Base-by-base conservation (phyloP, 768 basidiomycete genomes). In the Tremella yokohamensis region DNA sequence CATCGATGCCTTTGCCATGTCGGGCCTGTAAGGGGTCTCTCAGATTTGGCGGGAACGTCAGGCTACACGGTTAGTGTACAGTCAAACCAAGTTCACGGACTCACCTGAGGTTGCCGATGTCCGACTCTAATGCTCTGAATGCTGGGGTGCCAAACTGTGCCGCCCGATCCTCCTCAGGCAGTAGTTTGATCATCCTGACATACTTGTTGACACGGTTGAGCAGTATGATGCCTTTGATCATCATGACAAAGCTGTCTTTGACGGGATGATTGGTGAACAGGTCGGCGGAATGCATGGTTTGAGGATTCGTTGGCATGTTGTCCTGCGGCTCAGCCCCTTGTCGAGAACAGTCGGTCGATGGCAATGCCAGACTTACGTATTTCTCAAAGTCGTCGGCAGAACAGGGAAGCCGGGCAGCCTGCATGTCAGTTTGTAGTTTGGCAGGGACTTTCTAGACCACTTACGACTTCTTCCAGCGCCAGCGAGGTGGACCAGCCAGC, bases 401-500 rank as follows among this genome's bases (percentile, higher is more conserved):
- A 22, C 49, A 50, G 18, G 67, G 67, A 40, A 69, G 38, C 25
- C 40, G 49, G 1, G 57, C 34, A 3, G 54, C 51, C 67, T 69
- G 39, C 8, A 15, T 15, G 24, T 48, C 29, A 58, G 61, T 20
- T 37, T 29, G 1, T 39, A 11, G 1, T 18, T 13, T 16, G 38
- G 3, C n/a, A 20, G 16, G 39, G 47, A 11, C 11, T 34, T 34
- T 20, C 8, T 34, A 9, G 15, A 12, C 3, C n/a, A 69, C 67
- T 54, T 45, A 69, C 67, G 38, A 73, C 26, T 47, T 74, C 72
- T 50, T 70, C 68, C 1, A 59, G 40, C 3, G 51, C 44, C 6
- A 74, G 37, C n/a, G 57, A 49, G 3, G 54, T 60, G 8, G 63
- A 56, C 68, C 69, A 74, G 2, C 63, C 68, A 8, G 70, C 62